A percentile compares a stretch with the other conserved stretches of the same genome.
These are phyloP conservation scores for Melampsora americana DNA, from an alignment of 1,284 basidiomycete genomes.

Conservation along the genomic window DNA sequence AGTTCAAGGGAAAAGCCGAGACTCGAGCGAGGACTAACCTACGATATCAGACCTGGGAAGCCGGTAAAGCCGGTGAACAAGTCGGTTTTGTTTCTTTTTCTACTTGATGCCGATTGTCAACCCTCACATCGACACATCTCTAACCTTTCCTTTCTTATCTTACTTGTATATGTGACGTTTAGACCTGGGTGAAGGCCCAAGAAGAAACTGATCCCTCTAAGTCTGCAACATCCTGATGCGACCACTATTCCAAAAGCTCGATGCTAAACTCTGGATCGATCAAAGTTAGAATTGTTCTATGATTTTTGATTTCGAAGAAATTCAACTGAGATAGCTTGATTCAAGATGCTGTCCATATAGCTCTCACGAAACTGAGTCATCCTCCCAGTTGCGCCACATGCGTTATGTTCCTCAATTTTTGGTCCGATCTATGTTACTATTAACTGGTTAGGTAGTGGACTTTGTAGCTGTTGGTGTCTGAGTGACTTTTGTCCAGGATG, in stretches of 20 bases:
- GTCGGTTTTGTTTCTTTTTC: background rate
- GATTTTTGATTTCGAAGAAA: too few species aligned
- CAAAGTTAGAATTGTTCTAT: too few species aligned
- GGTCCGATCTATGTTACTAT: too few species aligned
- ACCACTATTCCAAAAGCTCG: background rate
- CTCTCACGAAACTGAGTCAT: too few species aligned
- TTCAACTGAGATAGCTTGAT: too few species aligned
- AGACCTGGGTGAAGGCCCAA: slow-evolving; percentile 41
- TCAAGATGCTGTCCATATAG: too few species aligned
- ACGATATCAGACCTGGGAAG: slow-evolving; percentile 38
- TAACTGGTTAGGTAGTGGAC: too few species aligned
- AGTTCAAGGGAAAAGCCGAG: slow-evolving; percentile 13
- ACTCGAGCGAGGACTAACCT: slow-evolving; percentile 26
- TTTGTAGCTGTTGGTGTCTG: too few species aligned
- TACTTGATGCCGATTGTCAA: background rate
- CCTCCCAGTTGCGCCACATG: too few species aligned
- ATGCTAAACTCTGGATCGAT: too few species aligned
- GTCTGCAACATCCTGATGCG: background rate
- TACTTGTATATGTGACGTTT: background rate
- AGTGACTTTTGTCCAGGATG: too few species aligned
- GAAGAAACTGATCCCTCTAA: slow-evolving; percentile 22
- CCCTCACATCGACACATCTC: background rate
- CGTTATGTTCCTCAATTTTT: too few species aligned
- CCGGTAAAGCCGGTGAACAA: slow-evolving; percentile 38
- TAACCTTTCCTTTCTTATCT: background rate